These are phyloP conservation scores for Stephanodiscus triporus DNA, from an alignment of 108 stramenopile genomes.

Conservation along the genomic window DNA sequence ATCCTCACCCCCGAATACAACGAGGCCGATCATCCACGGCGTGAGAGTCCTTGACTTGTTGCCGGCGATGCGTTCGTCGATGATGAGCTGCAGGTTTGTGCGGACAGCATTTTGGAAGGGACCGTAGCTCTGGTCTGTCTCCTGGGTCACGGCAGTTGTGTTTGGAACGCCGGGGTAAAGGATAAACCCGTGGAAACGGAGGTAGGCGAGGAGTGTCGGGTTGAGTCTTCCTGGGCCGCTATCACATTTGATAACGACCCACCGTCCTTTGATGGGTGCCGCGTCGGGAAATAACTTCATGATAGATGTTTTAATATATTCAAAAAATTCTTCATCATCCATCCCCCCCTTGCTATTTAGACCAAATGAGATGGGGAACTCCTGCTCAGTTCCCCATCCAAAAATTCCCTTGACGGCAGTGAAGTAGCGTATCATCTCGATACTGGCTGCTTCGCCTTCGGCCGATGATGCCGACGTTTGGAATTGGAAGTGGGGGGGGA, in stretches of 20 bases:
- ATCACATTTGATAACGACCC: no score
- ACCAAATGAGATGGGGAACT: background rate
- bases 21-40: slow-evolving; percentile 17
- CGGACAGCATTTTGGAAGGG: slow-evolving; percentile 12
- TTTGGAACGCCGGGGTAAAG: slow-evolving; percentile 23
- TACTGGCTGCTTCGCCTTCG: no score
- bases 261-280: background rate
- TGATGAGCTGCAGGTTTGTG: slow-evolving; percentile 13
- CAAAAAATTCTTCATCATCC: slow-evolving; percentile 12
- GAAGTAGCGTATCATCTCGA: no score
- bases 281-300: slow-evolving; percentile 18
- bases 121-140: slow-evolving; percentile 23
- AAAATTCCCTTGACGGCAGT: no score
- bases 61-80: background rate
- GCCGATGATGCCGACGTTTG: no score
- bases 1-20: slow-evolving; percentile 29
- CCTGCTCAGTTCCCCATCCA: no score
- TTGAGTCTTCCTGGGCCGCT: background rate
- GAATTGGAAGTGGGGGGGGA: no score
- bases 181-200: background rate
- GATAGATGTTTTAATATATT: slow-evolving; percentile 18
- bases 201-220: slow-evolving; percentile 1
- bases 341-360: slow-evolving; percentile 26
- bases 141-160: slow-evolving; percentile 16
- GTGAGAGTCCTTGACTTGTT: background rate